Percentiles rank a stretch among this genome's conserved stretches.
phyloP scores from a whole-genome alignment of 2,329 filamentous ascomycete genomes.

The Macrophomina tecta region DNA sequence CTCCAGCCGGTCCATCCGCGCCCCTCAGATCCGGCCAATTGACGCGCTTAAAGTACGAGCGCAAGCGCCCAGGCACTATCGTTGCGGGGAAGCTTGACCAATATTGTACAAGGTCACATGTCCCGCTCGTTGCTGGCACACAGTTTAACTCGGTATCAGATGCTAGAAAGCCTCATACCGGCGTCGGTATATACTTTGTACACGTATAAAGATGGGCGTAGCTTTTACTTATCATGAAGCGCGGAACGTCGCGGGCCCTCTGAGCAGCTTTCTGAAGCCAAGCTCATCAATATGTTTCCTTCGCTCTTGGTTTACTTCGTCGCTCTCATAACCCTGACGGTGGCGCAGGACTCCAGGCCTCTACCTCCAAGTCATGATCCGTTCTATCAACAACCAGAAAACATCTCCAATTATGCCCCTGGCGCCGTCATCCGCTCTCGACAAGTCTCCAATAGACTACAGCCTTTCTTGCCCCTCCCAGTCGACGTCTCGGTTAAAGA shows the following conservation, averaged over 20 bases:
- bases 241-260: not conserved
- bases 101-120: not conserved
- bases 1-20: not conserved
- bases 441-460: constrained; percentile 27
- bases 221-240: not conserved
- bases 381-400: constrained; percentile 31
- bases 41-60: not conserved
- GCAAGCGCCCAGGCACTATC: not conserved
- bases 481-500: constrained; percentile 7
- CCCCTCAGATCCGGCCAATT: not conserved
- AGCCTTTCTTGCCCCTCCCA: not conserved
- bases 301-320: not conserved
- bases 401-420: constrained; percentile 27
- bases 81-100: not conserved
- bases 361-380: constrained; percentile 27
- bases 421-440: constrained; percentile 32
- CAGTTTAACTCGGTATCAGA: constrained; percentile 3
- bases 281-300: not conserved
- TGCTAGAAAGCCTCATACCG: not conserved
- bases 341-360: not conserved
- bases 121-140: not conserved
- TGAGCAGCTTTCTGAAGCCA: not conserved
- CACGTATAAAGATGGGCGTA: not conserved
- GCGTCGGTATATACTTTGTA: not conserved
- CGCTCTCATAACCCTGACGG: not conserved